Evolutionary conservation across 495 filamentous ascomycete genomes (phyloP), one percentile per base, ranked within the genome.

Genomic region (Lindgomyces ingoldianus): DNA sequence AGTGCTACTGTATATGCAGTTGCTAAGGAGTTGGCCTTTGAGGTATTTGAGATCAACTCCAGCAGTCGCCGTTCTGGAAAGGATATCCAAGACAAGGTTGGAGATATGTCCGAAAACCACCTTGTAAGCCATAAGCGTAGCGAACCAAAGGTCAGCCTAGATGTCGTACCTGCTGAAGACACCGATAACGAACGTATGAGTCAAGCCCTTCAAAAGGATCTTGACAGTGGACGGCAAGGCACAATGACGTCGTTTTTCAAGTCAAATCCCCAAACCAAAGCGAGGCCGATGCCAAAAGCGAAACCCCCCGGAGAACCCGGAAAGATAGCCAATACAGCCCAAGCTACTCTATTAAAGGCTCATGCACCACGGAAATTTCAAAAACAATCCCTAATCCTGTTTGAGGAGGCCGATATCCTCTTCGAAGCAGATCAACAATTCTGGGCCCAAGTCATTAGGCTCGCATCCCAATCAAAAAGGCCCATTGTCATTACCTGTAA

Each of bases 401-500:
- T 99, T 0, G 95, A 99, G 75, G 95, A 99, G 76, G 93, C 89
- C 0, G 95, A 99, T 70, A 75, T 98, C 19, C 81, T 98, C 4
- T 99, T 91, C 72, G 92, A 95, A 57, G 91, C 96, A 72, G 95
- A 99, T 73, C 91, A 89, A 71, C 86, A 92, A 60, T 99, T 99
- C 72, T 99, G 95, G 95, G 74, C 81, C 0, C 92, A 91, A 0
- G 83, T 96, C 0, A 75, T 91, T 19, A 82, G 82, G 14, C 81
- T 99, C 27, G 89, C 95, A 57, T 76, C 78, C 14, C 87, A 91
- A 64, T 96, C 95, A 0, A 94, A 90, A 70, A 84, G 95, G 41
- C 95, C 95, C 1, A 89, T 99, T 42, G 80, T 99, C 68, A 87
- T 99, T 76, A 98, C 95, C 0, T 98, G 95, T 79, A 96, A 91